Conservation (phyloP, 2,329 filamentous ascomycete genomes). For the Ascocoryne sarcoides region DNA sequence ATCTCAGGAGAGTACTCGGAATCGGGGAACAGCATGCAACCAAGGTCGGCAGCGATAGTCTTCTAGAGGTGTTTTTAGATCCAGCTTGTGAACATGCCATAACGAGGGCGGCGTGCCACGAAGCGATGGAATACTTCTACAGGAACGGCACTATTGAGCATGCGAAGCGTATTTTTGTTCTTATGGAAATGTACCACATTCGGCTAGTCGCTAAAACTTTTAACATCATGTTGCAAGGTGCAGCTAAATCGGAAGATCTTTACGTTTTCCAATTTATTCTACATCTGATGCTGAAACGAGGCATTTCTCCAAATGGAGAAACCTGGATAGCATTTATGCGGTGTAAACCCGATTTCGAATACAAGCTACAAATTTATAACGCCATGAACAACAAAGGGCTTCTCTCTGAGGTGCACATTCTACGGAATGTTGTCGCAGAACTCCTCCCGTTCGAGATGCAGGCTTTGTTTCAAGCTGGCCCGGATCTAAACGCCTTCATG, state of each 20-base stretch:
- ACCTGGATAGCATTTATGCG: slow-evolving; percentile 36
- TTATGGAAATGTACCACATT: slow-evolving; percentile 30
- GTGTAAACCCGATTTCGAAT: slow-evolving; percentile 6
- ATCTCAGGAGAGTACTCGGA: slow-evolving; percentile 11
- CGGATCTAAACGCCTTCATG: slow-evolving; percentile 31
- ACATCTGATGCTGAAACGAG: slow-evolving; percentile 30
- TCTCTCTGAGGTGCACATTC: slow-evolving; percentile 8
- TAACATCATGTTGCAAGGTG: slow-evolving; percentile 34
- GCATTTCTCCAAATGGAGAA: slow-evolving; percentile 31
- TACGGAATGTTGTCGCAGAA: slow-evolving; percentile 10
- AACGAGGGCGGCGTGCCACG: slow-evolving; percentile 34
- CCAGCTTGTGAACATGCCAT: slow-evolving; percentile 26
- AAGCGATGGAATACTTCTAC: slow-evolving; percentile 32
- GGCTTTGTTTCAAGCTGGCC: not conserved
- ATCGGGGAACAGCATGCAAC: too few relatives aligned
- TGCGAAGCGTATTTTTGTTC: slow-evolving; percentile 29
- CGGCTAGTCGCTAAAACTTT: slow-evolving; percentile 30
- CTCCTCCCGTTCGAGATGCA: slow-evolving; percentile 15
- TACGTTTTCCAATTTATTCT: slow-evolving; percentile 32
- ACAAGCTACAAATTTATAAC: slow-evolving; percentile 13
- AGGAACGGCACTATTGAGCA: slow-evolving; percentile 25
- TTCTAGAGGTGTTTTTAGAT: slow-evolving; percentile 29
- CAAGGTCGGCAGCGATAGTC: too few relatives aligned
- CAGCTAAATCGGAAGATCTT: slow-evolving; percentile 32
- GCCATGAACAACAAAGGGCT: slow-evolving; percentile 21